Percentiles rank a stretch among this genome's conserved stretches.
phyloP scores from a whole-genome alignment of 441 rosid species.

The Adansonia grandidieri region DNA sequence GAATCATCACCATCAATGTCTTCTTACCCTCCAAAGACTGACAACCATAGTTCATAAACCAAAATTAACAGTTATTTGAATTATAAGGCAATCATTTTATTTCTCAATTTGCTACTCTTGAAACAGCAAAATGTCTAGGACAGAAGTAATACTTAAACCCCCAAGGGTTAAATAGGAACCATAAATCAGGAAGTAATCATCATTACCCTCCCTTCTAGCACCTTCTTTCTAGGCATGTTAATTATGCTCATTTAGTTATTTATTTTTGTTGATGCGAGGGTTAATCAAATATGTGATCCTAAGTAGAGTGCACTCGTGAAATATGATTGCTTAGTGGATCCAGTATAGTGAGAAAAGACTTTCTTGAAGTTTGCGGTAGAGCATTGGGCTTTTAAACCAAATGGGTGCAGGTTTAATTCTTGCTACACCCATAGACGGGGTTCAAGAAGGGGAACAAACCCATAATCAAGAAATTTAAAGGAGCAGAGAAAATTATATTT shows the following conservation, averaged over 20 bases:
- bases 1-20: neutral
- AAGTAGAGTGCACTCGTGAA: neutral
- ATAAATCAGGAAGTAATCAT: neutral
- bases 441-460: neutral
- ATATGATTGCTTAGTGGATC: neutral
- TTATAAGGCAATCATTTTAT: neutral
- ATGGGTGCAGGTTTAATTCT: slow-evolving; percentile 1
- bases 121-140: neutral
- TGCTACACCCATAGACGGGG: neutral
- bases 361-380: neutral
- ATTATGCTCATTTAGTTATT: neutral
- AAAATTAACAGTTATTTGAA: neutral
- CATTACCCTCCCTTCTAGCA: neutral
- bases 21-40: neutral
- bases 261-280: neutral
- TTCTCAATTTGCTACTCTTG: neutral
- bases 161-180: neutral
- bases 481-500: slow-evolving; percentile 3
- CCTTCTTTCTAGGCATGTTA: slow-evolving; percentile 5
- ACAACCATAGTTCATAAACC: neutral
- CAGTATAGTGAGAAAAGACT: neutral
- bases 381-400: neutral
- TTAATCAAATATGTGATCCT: slow-evolving; percentile 1
- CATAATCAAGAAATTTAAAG: slow-evolving; percentile 2
- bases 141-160: neutral